These are phyloP conservation scores for Apiotrichum veenhuisii DNA, from an alignment of 1,284 basidiomycete genomes.

Conservation along the genomic window DNA sequence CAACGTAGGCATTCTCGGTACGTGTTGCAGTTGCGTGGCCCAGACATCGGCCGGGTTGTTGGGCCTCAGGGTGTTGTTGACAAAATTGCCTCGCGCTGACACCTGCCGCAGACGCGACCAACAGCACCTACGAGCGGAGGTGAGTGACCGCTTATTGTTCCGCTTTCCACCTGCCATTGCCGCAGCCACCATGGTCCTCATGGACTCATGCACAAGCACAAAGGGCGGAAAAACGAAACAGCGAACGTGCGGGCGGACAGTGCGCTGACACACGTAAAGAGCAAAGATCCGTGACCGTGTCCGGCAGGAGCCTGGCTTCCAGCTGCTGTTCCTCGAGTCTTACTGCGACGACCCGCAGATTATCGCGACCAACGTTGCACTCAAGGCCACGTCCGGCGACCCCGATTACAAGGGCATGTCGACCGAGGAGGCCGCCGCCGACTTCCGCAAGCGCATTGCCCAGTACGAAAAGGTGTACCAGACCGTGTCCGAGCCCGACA, in stretches of 20 bases:
- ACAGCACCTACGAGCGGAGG: conserved; percentile 76
- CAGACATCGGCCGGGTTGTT: not conserved
- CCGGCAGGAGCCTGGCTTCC: conserved; percentile 82
- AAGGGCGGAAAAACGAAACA: too few species aligned
- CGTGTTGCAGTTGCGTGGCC: too few species aligned
- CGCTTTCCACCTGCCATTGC: not conserved
- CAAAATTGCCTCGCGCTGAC: too few species aligned
- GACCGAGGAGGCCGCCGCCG: conserved; percentile 75
- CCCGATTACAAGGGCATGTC: conserved; percentile 93
- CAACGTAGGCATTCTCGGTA: conserved; percentile 96
- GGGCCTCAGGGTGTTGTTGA: not conserved
- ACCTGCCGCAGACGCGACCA: conserved; percentile 74
- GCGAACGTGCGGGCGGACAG: not conserved
- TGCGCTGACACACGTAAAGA: conserved; percentile 50
- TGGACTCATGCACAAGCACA: too few species aligned
- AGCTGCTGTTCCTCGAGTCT: conserved; percentile 90
- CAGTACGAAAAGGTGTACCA: conserved; percentile 97
- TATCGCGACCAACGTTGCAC: conserved; percentile 90
- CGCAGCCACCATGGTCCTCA: too few species aligned
- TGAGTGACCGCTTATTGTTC: conserved; percentile 26
- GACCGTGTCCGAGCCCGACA: conserved; percentile 79
- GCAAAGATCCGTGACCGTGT: conserved; percentile 76
- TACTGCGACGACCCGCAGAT: conserved; percentile 89
- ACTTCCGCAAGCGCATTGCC: conserved; percentile 86
- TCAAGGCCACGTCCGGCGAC: conserved; percentile 94